Evolutionary conservation across 768 basidiomycete species (phyloP).

Genomic region (Favolaschia claudopus): DNA sequence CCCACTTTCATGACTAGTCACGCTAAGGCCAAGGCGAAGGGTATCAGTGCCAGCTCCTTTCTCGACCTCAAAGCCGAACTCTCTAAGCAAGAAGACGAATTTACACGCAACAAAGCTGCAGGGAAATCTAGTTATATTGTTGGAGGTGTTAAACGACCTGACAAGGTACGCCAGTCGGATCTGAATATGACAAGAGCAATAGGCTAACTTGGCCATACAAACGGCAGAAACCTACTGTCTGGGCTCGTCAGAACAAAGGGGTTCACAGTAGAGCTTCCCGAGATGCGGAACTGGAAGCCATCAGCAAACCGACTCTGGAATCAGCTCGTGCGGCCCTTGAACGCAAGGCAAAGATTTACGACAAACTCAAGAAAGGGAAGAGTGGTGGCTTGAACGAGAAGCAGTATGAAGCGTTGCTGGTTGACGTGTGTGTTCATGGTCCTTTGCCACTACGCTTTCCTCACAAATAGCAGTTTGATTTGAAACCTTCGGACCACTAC

Average conservation of each 20-base stretch:
- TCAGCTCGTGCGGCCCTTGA: conserved; percentile 75
- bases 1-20: conserved; percentile 63
- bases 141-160: conserved; percentile 70
- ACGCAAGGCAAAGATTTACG: conserved; percentile 82
- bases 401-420: conserved; percentile 75
- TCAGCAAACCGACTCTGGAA: conserved; percentile 76
- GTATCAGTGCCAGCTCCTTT: conserved; percentile 77
- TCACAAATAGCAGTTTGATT: conserved; percentile 65
- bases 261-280: conserved; percentile 67
- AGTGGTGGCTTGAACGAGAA: conserved; percentile 78
- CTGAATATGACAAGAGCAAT: too few relatives aligned
- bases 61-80: conserved; percentile 85
- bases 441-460: neutral
- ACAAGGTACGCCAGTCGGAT: conserved; percentile 60
- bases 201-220: too few relatives aligned
- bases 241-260: conserved; percentile 81
- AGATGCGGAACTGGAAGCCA: conserved; percentile 74
- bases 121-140: conserved; percentile 62
- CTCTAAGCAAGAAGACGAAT: conserved; percentile 65
- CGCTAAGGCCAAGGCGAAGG: conserved; percentile 72
- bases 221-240: conserved; percentile 84
- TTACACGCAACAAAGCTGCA: conserved; percentile 63
- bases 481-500: conserved; percentile 59
- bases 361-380: conserved; percentile 79
- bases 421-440: conserved; percentile 67